A percentile compares a stretch with the other conserved stretches of the same genome.
These are phyloP conservation scores for Shiraia sp. DNA, from an alignment of 2,329 filamentous ascomycete genomes.

Conservation along the genomic window DNA sequence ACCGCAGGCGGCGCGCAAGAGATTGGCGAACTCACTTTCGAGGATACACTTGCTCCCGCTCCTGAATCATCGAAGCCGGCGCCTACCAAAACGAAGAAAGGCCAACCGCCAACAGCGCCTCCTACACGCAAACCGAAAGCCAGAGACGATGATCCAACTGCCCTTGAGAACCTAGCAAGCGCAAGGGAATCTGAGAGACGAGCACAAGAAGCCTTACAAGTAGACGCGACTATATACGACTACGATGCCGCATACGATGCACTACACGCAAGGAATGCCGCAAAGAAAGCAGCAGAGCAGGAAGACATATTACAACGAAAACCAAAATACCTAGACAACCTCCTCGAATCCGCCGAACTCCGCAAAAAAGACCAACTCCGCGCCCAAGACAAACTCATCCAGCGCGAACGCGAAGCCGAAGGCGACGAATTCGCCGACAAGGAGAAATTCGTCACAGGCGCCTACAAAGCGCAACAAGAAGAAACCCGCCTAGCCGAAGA, in stretches of 20 bases:
- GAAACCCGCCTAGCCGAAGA: conserved; percentile 72
- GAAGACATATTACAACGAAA: conserved; percentile 62
- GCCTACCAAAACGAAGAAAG: conserved; percentile 44
- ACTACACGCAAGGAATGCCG: conserved; percentile 61
- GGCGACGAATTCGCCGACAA: conserved; percentile 81
- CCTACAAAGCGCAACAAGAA: conserved; percentile 80
- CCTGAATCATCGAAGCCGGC: conserved; percentile 23
- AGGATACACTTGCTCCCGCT: conserved; percentile 50
- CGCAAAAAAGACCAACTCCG: conserved; percentile 78
- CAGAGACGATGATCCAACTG: conserved; percentile 40
- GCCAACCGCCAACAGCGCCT: conserved; percentile 29
- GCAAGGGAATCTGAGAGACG: conserved; percentile 65
- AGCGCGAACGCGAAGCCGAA: conserved; percentile 76
- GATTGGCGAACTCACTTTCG: conserved; percentile 62
- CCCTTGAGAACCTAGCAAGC: conserved; percentile 67
- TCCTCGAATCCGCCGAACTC: conserved; percentile 73
- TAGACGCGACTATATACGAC: conserved; percentile 79
- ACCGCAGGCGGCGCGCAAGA: conserved; percentile 53
- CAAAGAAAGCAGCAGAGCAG: conserved; percentile 59
- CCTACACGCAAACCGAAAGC: conserved; percentile 44
- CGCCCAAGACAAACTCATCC: conserved; percentile 79
- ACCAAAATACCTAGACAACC: conserved; percentile 77
- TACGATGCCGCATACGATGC: conserved; percentile 84
- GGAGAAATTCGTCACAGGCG: conserved; percentile 83
- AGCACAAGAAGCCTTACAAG: conserved; percentile 65